Evolutionary conservation across 1,284 basidiomycete species (phyloP).

Genomic region (Vanrija humicola): DNA sequence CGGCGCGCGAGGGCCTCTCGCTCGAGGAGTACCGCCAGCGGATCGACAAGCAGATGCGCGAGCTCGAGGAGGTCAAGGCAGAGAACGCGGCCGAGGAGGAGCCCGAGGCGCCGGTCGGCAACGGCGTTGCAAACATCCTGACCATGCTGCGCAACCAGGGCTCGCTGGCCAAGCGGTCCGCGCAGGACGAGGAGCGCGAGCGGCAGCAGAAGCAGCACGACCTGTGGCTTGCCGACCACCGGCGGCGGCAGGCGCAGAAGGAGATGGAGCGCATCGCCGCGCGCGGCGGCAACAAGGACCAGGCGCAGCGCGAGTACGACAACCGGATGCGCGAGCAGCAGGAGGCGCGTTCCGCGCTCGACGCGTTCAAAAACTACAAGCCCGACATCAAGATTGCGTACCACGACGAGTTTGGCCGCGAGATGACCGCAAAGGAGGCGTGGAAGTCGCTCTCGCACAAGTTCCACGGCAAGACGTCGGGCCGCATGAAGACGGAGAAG

Average conservation of each 20-base stretch:
- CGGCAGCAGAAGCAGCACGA: conserved; percentile 77
- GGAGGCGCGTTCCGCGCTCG: conserved; percentile 76
- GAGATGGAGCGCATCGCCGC: conserved; percentile 72
- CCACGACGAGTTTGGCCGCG: conserved; percentile 84
- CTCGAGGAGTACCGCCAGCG: conserved; percentile 46
- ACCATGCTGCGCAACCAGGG: conserved; percentile 88
- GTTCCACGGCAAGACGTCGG: conserved; percentile 92
- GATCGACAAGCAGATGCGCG: conserved; percentile 46
- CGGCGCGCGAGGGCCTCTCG: conserved; percentile 46
- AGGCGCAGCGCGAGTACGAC: conserved; percentile 90
- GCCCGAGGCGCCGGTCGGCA: conserved; percentile 65
- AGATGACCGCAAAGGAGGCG: conserved; percentile 86
- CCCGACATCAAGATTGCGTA: conserved; percentile 96
- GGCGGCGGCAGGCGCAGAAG: conserved; percentile 67
- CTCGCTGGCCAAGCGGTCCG: conserved; percentile 63
- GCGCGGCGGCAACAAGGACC: conserved; percentile 81
- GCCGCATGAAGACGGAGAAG: conserved; percentile 92
- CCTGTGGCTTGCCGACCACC: conserved; percentile 82
- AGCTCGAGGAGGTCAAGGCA: conserved; percentile 62
- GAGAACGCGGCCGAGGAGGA: conserved; percentile 56
- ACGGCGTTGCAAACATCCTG: conserved; percentile 83
- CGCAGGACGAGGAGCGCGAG: conserved; percentile 59
- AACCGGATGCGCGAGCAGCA: conserved; percentile 86
- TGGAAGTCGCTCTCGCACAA: conserved; percentile 94
- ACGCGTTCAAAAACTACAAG: conserved; percentile 88